Conservation (phyloP, 495 filamentous ascomycete genomes). For the Penicillium flavigenum region DNA sequence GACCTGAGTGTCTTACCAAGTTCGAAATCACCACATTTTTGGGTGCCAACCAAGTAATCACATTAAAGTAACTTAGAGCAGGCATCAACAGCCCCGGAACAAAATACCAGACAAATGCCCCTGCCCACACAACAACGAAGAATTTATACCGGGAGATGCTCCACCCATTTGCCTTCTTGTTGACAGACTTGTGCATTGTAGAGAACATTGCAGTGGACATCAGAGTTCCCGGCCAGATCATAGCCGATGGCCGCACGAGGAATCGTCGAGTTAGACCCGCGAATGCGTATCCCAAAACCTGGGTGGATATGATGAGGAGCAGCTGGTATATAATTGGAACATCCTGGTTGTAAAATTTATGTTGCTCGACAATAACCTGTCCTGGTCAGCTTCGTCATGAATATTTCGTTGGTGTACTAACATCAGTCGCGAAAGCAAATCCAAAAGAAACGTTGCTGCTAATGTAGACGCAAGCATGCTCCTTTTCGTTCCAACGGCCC, state of each 20-base stretch:
- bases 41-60: conserved; percentile 83
- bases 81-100: conserved; percentile 80
- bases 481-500: conserved; percentile 81
- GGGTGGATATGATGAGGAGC: conserved; percentile 77
- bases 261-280: conserved; percentile 75
- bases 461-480: conserved; percentile 84
- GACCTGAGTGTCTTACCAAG: conserved; percentile 13
- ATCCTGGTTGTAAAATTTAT: conserved; percentile 81
- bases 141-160: conserved; percentile 76
- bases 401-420: conserved; percentile 27
- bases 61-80: conserved; percentile 85
- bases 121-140: conserved; percentile 67
- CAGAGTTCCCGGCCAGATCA: conserved; percentile 82
- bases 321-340: conserved; percentile 72
- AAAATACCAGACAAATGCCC: conserved; percentile 72
- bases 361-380: conserved; percentile 72
- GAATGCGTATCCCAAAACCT: conserved; percentile 81
- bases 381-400: conserved; percentile 2
- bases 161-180: conserved; percentile 80
- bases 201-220: conserved; percentile 87
- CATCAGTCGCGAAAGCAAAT: conserved; percentile 67
- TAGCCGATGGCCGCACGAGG: conserved; percentile 54
- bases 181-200: conserved; percentile 79
- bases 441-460: conserved; percentile 90
- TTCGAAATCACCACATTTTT: conserved; percentile 63